Evolutionary conservation across 768 basidiomycete species (phyloP).

Genomic region (Coprinopsis marcescibilis): DNA sequence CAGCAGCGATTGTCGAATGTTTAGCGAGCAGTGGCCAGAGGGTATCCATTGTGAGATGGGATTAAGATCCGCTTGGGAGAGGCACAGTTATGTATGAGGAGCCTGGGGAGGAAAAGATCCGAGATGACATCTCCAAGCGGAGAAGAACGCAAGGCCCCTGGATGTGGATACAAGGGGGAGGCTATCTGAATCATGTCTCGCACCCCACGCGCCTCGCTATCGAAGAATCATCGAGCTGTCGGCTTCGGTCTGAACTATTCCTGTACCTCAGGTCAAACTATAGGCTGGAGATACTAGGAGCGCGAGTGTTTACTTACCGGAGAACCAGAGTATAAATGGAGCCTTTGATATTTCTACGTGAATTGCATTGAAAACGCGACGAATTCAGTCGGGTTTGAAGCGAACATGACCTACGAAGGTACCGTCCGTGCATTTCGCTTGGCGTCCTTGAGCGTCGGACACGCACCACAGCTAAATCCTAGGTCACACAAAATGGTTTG

Average conservation of each 20-base stretch:
- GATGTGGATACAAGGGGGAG: background rate
- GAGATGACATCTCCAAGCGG: background rate
- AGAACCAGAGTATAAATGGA: too few species aligned
- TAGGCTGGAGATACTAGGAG: too few species aligned
- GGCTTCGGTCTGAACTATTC: background rate
- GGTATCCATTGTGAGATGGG: background rate
- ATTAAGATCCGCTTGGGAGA: background rate
- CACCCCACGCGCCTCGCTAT: background rate
- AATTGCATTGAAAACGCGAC: too few species aligned
- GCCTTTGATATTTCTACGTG: too few species aligned
- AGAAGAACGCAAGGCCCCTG: slow-evolving; percentile 6
- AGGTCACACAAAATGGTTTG: too few species aligned
- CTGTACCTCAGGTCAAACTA: background rate
- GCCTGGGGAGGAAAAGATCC: background rate
- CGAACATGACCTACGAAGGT: background rate
- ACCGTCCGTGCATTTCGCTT: background rate
- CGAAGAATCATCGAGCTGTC: background rate
- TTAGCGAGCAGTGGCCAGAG: background rate
- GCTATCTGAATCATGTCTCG: background rate
- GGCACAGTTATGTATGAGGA: background rate
- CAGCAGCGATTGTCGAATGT: slow-evolving; percentile 17
- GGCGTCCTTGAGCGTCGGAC: slow-evolving; percentile 13
- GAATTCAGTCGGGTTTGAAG: too few species aligned
- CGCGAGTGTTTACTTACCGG: too few species aligned
- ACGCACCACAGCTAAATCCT: background rate